Base-by-base conservation (phyloP, 805 yeast species). In the Candida broadrunensis region DNA sequence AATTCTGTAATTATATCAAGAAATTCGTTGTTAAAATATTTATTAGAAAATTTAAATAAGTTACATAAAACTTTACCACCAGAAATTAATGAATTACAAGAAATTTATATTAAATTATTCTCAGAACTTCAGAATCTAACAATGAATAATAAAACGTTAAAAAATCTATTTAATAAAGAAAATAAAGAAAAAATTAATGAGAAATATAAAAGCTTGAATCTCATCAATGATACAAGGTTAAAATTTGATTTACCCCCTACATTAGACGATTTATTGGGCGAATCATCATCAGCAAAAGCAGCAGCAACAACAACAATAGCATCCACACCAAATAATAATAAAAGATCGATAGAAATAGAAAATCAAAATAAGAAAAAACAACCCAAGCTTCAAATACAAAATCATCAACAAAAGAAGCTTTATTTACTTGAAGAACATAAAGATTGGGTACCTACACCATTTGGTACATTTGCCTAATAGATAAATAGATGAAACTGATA, bases 361-460 rank as follows among this genome's bases (percentile, higher is more conserved):
- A 21, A 9, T 21, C 24, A 21, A 21, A 9, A 21, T 9, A 21
- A 21, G 9, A 21, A 21, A 7, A 21, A 21, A 21, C 24, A 9
- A 9, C 24, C 24, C 6, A 21, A 21, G 24, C 6, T 21, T 7
- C 24, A 21, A 9, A n/a, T n/a, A n/a, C n/a, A n/a, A n/a, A n/a
- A n/a, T n/a, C 16, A 21, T 21, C 20, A 39, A 15, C 34, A 47
- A 9, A 44, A 46, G 12, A 36, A 36, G 26, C 15, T 30, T 18
- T 43, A 41, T 46, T 44, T 48, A 4, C 70, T 73, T 49, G 69
- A 64, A 33, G 42, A 43, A 13, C 60, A 61, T 35, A 40, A 56
- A 0, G 47, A 65, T 26, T 81, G 85, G 84, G 52, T 54, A 17
- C 77, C 83, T 0, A 69, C 59, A 41, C 83, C 85, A 1, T 79